phyloP scores from a whole-genome alignment of 2,329 filamentous ascomycete genomes.

The Neofusicoccum kwambonambiense region DNA sequence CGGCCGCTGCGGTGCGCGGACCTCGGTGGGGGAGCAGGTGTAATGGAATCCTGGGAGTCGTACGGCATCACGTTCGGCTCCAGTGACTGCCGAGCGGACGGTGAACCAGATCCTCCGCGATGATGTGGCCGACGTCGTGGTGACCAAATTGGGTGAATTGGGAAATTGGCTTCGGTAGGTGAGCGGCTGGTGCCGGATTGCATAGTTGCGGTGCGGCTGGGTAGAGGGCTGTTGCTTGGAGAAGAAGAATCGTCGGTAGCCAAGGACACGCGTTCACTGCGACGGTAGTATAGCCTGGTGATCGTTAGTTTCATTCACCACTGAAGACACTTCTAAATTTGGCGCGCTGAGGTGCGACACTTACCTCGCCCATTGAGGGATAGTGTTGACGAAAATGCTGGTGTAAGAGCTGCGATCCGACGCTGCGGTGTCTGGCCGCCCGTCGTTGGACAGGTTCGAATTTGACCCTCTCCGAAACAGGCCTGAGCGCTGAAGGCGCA shows the following conservation, averaged over 20 bases:
- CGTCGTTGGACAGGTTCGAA: conserved; percentile 9
- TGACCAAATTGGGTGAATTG: conserved; percentile 34
- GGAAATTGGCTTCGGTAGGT: conserved; percentile 39
- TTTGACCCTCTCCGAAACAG: conserved; percentile 33
- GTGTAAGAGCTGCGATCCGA: conserved; percentile 21
- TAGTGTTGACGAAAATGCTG: conserved; percentile 34
- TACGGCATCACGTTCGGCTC: neutral
- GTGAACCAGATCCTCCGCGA: neutral
- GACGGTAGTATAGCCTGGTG: conserved; percentile 36
- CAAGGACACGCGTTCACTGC: conserved; percentile 35
- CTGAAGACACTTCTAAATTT: neutral
- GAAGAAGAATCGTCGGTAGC: conserved; percentile 23
- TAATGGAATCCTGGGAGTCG: conserved; percentile 4
- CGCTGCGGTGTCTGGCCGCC: conserved; percentile 5
- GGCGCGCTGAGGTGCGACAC: neutral
- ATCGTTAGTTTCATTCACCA: neutral
- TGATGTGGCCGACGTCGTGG: conserved; percentile 39
- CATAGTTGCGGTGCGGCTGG: conserved; percentile 32
- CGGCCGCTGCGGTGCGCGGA: neutral
- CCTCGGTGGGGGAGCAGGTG: neutral
- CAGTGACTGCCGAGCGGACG: neutral
- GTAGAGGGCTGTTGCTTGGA: conserved; percentile 27
- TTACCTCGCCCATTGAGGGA: conserved; percentile 40
- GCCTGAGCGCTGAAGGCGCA: conserved; percentile 39
- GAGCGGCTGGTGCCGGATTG: conserved; percentile 37